Evolutionary conservation across 2,329 filamentous ascomycete species (phyloP).

Genomic region (Cytospora chrysosperma): DNA sequence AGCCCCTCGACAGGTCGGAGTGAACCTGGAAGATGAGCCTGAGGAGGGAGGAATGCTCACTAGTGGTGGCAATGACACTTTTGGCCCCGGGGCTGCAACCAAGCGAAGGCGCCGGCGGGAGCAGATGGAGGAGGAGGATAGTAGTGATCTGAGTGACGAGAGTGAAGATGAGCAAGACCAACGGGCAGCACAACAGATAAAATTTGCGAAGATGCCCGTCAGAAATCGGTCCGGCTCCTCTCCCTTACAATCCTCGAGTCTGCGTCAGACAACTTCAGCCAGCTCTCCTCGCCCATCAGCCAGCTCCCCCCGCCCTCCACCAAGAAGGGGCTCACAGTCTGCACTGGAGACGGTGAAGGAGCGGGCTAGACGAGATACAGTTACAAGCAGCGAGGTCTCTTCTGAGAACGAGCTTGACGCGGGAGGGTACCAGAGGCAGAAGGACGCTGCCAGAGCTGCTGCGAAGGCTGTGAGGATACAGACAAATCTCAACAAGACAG

Average conservation of each 20-base stretch:
- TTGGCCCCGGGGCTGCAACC: slow-evolving; percentile 65
- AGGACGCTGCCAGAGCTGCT: slow-evolving; percentile 59
- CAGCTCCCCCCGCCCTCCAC: slow-evolving; percentile 47
- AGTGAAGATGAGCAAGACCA: slow-evolving; percentile 76
- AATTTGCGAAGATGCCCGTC: slow-evolving; percentile 94
- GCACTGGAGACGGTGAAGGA: slow-evolving; percentile 69
- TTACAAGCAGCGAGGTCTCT: slow-evolving; percentile 79
- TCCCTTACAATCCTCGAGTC: slow-evolving; percentile 68
- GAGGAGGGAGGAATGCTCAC: slow-evolving; percentile 73
- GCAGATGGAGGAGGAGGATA: slow-evolving; percentile 81
- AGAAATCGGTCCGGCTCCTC: slow-evolving; percentile 85
- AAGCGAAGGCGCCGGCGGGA: slow-evolving; percentile 67
- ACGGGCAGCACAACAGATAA: slow-evolving; percentile 81
- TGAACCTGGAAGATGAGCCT: slow-evolving; percentile 68
- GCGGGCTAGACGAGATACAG: slow-evolving; percentile 69
- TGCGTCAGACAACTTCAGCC: slow-evolving; percentile 52
- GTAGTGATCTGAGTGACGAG: slow-evolving; percentile 80
- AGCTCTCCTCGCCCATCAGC: slow-evolving; percentile 49
- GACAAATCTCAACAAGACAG: slow-evolving; percentile 50
- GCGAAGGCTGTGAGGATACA: slow-evolving; percentile 54
- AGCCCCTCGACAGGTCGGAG: slow-evolving; percentile 59
- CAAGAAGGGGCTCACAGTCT: slow-evolving; percentile 68
- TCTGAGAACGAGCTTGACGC: slow-evolving; percentile 78
- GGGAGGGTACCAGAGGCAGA: slow-evolving; percentile 61
- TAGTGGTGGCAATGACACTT: slow-evolving; percentile 64